phyloP scores from a whole-genome alignment of 2,329 filamentous ascomycete genomes.

The Apiospora arundinis region DNA sequence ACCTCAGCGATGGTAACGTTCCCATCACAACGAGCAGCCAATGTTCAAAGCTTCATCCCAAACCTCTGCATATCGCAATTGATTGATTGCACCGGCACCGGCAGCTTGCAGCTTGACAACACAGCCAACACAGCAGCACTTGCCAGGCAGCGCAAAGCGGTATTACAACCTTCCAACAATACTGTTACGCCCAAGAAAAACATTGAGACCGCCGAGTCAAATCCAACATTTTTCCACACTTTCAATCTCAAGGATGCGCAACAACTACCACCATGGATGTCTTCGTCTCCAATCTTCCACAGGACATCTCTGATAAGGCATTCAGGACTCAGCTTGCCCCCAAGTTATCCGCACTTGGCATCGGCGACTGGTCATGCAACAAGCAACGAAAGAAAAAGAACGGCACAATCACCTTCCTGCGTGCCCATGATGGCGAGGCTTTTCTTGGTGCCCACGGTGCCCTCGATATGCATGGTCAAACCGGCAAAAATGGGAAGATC shows the following conservation, averaged over 20 bases:
- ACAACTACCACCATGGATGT: conserved; percentile 50
- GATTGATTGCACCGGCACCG: too few species aligned
- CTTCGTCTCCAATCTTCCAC: conserved; percentile 51
- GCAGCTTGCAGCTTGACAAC: neutral
- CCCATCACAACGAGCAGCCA: too few species aligned
- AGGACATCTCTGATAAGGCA: conserved; percentile 44
- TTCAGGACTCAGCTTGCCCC: conserved; percentile 48
- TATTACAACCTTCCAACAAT: too few species aligned
- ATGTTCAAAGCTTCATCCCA: too few species aligned
- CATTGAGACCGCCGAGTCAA: too few species aligned
- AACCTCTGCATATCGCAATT: too few species aligned
- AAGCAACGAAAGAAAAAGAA: conserved; percentile 44
- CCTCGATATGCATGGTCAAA: conserved; percentile 19
- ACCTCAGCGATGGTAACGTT: too few species aligned
- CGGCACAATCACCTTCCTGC: conserved; percentile 53
- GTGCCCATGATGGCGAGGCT: conserved; percentile 43
- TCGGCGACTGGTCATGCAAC: conserved; percentile 50
- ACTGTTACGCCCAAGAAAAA: too few species aligned
- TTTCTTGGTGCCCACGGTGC: conserved; percentile 47
- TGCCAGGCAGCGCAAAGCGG: neutral
- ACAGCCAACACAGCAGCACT: neutral
- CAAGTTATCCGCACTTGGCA: conserved; percentile 47
- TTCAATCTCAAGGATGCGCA: neutral
- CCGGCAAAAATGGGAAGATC: conserved; percentile 18
- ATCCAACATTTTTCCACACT: too few species aligned